Evolutionary conservation across 2,329 filamentous ascomycete species (phyloP).

Genomic region (Aspergillus niger): DNA sequence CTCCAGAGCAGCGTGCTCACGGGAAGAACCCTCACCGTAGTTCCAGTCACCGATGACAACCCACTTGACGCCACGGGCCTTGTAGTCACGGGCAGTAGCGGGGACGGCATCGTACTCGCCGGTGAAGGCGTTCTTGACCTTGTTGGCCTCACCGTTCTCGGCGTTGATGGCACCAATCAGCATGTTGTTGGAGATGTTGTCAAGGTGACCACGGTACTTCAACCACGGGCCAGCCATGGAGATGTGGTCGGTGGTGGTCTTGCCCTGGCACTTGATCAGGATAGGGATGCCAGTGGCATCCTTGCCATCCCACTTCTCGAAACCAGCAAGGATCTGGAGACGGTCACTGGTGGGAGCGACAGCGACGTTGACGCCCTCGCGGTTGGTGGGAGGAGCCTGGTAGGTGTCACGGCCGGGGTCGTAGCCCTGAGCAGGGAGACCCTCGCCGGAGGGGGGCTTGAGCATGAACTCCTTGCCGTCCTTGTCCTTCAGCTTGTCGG

Average conservation of each 20-base stretch:
- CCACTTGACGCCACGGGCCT: slow-evolving; percentile 94
- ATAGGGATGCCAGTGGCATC: slow-evolving; percentile 82
- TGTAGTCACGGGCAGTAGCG: slow-evolving; percentile 95
- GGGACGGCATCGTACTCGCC: slow-evolving; percentile 86
- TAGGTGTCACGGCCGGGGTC: slow-evolving; percentile 92
- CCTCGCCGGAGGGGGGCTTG: slow-evolving; percentile 73
- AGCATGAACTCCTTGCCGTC: slow-evolving; percentile 96
- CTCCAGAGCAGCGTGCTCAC: slow-evolving; percentile 97
- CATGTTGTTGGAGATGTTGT: slow-evolving; percentile 99
- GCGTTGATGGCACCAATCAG: slow-evolving; percentile 95
- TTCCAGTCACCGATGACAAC: slow-evolving; percentile 99
- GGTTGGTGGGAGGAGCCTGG: slow-evolving; percentile 87
- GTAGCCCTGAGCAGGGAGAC: slow-evolving; percentile 79
- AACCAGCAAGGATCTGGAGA: slow-evolving; percentile 87
- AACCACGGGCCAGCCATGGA: slow-evolving; percentile 97
- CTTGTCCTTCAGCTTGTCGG: slow-evolving; percentile 88
- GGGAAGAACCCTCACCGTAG: slow-evolving; percentile 96
- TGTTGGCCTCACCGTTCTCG: slow-evolving; percentile 96
- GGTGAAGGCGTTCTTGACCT: slow-evolving; percentile 86
- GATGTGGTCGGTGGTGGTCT: slow-evolving; percentile 97
- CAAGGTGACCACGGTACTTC: slow-evolving; percentile 97
- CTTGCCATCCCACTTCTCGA: slow-evolving; percentile 88
- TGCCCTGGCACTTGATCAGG: slow-evolving; percentile 93
- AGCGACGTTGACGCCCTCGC: slow-evolving; percentile 70
- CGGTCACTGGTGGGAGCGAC: slow-evolving; percentile 90